Conservation (phyloP, 169 alveolate genomes). For the Eimeria maxima region DNA sequence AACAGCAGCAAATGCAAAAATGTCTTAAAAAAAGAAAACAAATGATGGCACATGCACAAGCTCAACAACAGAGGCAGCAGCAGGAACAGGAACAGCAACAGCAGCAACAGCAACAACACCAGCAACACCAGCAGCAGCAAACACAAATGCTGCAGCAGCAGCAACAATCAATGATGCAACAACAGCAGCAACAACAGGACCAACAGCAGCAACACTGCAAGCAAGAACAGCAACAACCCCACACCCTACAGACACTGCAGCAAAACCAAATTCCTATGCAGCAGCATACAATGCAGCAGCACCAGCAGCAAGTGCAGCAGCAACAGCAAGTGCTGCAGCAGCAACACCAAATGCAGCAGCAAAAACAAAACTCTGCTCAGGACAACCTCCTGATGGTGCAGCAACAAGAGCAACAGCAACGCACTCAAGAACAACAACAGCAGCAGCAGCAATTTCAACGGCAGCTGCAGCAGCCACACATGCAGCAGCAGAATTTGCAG, state of each 20-base stretch:
- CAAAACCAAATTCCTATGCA: too few relatives aligned
- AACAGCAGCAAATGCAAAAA: background rate
- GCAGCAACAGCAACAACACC: constrained; percentile 6
- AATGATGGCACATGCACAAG: background rate
- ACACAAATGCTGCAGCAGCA: too few relatives aligned
- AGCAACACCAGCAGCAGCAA: background rate
- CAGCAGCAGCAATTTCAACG: too few relatives aligned
- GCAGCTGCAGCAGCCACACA: too few relatives aligned
- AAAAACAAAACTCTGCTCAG: background rate
- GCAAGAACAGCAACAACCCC: background rate
- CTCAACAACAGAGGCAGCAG: background rate
- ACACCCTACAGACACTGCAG: background rate
- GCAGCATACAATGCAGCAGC: too few relatives aligned
- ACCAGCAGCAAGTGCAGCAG: background rate
- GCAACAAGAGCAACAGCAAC: background rate
- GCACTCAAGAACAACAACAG: too few relatives aligned
- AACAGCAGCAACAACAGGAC: background rate
- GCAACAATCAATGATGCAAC: too few relatives aligned
- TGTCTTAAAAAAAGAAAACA: background rate
- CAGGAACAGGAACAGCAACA: background rate
- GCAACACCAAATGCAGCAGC: constrained; percentile 10
- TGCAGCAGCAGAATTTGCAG: too few relatives aligned
- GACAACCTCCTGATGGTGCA: background rate
- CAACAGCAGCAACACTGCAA: background rate
- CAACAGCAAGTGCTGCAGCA: background rate